phyloP scores from a whole-genome alignment of 2,329 filamentous ascomycete species.

The Pochonia chlamydosporia region DNA sequence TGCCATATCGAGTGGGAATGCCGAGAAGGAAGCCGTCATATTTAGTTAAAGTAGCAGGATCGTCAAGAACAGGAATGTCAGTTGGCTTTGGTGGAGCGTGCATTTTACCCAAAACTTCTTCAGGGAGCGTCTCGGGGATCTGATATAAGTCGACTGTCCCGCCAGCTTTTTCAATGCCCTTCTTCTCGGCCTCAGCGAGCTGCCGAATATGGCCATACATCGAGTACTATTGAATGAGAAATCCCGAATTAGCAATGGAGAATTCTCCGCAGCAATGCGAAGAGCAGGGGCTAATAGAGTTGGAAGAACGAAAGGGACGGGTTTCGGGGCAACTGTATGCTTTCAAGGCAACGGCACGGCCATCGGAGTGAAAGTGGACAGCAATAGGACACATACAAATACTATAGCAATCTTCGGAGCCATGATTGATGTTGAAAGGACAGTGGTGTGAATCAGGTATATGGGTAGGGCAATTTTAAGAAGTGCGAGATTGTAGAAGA shows the following conservation, averaged over 20 bases:
- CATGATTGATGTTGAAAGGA: slow-evolving; percentile 48
- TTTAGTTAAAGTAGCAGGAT: slow-evolving; percentile 53
- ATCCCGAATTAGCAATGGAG: background rate
- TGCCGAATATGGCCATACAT: slow-evolving; percentile 87
- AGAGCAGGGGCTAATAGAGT: background rate
- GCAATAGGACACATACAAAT: slow-evolving; percentile 54
- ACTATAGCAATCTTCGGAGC: slow-evolving; percentile 89
- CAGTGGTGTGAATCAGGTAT: background rate
- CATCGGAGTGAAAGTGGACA: background rate
- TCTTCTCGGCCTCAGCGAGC: slow-evolving; percentile 85
- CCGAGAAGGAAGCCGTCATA: slow-evolving; percentile 92
- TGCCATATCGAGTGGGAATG: slow-evolving; percentile 93
- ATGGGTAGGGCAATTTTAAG: background rate
- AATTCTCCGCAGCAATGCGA: background rate
- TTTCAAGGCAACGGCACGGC: background rate
- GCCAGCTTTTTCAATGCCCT: slow-evolving; percentile 82
- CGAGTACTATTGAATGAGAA: slow-evolving; percentile 59
- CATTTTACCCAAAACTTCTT: slow-evolving; percentile 87
- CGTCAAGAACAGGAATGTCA: slow-evolving; percentile 57
- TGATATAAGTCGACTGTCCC: slow-evolving; percentile 79
- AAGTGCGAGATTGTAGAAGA: background rate
- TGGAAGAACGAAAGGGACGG: background rate
- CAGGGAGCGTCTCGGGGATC: slow-evolving; percentile 78
- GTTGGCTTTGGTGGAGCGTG: slow-evolving; percentile 72
- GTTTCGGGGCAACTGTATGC: background rate